phyloP scores from a whole-genome alignment of 805 yeast species.

The Suhomyces sp. region DNA sequence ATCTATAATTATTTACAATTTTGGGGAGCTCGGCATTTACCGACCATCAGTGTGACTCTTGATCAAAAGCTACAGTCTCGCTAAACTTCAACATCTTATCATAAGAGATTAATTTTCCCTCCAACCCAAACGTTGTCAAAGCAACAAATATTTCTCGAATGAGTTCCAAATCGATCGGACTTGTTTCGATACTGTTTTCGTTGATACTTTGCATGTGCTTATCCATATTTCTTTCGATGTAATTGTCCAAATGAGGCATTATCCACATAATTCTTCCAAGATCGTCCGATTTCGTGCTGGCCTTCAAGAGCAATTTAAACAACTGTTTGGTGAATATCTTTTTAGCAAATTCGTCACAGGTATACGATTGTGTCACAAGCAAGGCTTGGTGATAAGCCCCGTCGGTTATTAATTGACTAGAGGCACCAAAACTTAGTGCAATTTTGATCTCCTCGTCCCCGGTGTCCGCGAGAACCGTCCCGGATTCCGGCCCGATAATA shows the following conservation, averaged over 20 bases:
- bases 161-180: conserved; percentile 16
- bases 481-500: no score
- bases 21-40: no score
- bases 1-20: neutral
- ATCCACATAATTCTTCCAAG: conserved; percentile 36
- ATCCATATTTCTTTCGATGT: conserved; percentile 9
- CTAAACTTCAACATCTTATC: conserved; percentile 18
- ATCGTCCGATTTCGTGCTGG: conserved; percentile 27
- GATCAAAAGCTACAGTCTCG: no score
- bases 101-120: conserved; percentile 27
- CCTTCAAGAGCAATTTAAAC: conserved; percentile 21
- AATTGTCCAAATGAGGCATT: conserved; percentile 33
- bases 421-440: conserved; percentile 10
- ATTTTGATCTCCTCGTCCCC: conserved; percentile 4
- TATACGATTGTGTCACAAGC: conserved; percentile 12
- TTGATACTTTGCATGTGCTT: conserved; percentile 9
- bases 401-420: neutral
- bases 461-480: neutral
- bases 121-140: conserved; percentile 24
- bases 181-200: conserved; percentile 4
- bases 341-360: conserved; percentile 13
- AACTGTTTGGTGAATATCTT: conserved; percentile 22
- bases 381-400: conserved; percentile 5
- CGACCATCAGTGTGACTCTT: no score
- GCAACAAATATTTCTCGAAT: conserved; percentile 18